phyloP scores from a whole-genome alignment of 1,284 basidiomycete genomes.

The Polyporus tsugae region DNA sequence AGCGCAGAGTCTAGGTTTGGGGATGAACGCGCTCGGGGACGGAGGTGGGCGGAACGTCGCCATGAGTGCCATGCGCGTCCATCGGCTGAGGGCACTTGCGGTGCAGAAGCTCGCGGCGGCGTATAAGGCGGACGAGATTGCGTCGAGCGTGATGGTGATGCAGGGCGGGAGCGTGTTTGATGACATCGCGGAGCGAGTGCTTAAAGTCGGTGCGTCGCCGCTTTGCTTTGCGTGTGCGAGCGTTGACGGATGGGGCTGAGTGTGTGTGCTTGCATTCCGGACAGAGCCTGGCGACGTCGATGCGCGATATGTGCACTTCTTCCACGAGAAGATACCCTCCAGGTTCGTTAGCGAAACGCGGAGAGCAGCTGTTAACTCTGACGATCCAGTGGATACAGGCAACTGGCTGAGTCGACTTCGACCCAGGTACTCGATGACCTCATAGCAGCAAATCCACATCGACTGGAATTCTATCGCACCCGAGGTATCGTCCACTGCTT shows the following conservation, averaged over 20 bases:
- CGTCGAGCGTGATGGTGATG: constrained; percentile 90
- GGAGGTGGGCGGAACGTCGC: constrained; percentile 70
- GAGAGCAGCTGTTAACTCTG: constrained; percentile 5
- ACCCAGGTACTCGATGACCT: constrained; percentile 78
- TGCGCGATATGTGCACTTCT: constrained; percentile 87
- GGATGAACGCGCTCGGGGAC: constrained; percentile 60
- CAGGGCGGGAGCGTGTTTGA: constrained; percentile 89
- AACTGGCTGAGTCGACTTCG: constrained; percentile 81
- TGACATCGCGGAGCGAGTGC: constrained; percentile 82
- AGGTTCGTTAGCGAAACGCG: constrained; percentile 57
- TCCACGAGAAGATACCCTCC: constrained; percentile 90
- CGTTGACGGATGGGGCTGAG: neutral
- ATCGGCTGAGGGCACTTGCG: constrained; percentile 76
- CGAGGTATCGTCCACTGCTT: constrained; percentile 86
- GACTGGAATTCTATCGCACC: constrained; percentile 82
- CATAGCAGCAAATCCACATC: constrained; percentile 72
- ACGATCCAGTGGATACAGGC: constrained; percentile 51
- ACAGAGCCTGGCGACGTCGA: constrained; percentile 78
- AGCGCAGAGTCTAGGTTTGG: constrained; percentile 65
- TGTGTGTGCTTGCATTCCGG: neutral
- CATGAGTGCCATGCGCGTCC: constrained; percentile 85
- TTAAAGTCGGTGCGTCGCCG: constrained; percentile 67
- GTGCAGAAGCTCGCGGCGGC: constrained; percentile 85
- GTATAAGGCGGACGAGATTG: constrained; percentile 85
- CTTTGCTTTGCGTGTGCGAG: constrained; percentile 2